Conservation (phyloP, 2,329 filamentous ascomycete species). For the Periconia macrospinosa region DNA sequence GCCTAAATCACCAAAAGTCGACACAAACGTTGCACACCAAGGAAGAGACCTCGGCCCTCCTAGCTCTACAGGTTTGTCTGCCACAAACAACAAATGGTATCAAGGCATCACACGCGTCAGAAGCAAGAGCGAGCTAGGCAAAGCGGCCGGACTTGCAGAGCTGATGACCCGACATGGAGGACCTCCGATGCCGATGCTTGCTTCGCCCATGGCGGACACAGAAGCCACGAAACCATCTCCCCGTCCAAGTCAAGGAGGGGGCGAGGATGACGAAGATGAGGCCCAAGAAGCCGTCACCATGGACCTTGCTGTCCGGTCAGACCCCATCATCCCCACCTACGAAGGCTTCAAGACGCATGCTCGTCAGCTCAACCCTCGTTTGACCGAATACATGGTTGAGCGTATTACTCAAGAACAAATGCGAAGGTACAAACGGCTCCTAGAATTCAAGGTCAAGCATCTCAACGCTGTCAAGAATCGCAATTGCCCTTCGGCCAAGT, state of each 20-base stretch:
- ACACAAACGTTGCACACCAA: constrained; percentile 43
- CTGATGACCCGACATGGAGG: constrained; percentile 62
- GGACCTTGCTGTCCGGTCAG: constrained; percentile 63
- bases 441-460: constrained; percentile 72
- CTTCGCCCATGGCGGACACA: constrained; percentile 47
- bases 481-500: constrained; percentile 62
- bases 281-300: constrained; percentile 62
- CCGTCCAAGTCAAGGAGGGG: constrained; percentile 37
- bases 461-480: constrained; percentile 58
- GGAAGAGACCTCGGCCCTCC: constrained; percentile 59
- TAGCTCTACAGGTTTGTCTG: constrained; percentile 44
- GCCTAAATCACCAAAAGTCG: constrained; percentile 45
- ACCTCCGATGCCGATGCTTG: constrained; percentile 59
- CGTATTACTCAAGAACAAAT: constrained; percentile 82
- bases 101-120: constrained; percentile 52
- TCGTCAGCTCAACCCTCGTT: constrained; percentile 70
- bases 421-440: constrained; percentile 74
- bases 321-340: constrained; percentile 70
- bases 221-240: constrained; percentile 38
- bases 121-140: constrained; percentile 61
- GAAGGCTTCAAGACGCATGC: constrained; percentile 79
- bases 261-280: constrained; percentile 44
- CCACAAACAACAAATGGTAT: constrained; percentile 39
- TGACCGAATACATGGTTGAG: constrained; percentile 71
- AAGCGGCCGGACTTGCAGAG: constrained; percentile 52